Evolutionary conservation across 495 filamentous ascomycete species (phyloP).

Genomic region (Podospora pseudopauciseta): DNA sequence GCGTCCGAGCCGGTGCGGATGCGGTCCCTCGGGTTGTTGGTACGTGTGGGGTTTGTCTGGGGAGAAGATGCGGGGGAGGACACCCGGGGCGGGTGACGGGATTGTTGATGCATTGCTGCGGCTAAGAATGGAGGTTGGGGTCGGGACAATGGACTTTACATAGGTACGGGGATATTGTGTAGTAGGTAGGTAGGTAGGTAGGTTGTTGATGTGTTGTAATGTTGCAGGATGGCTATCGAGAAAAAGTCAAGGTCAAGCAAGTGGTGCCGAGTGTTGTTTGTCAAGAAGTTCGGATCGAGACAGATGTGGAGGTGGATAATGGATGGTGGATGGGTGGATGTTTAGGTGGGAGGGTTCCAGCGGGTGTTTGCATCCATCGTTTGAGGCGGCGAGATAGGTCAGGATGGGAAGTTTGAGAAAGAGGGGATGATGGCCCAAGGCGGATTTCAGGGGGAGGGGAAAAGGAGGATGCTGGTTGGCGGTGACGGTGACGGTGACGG

Average conservation of each 20-base stretch:
- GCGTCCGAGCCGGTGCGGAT: conserved; percentile 37
- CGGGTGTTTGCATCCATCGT: conserved; percentile 32
- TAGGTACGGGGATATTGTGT: conserved; percentile 17
- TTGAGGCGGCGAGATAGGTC: conserved; percentile 15
- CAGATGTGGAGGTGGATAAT: background rate
- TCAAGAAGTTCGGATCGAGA: background rate
- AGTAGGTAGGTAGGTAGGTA: background rate
- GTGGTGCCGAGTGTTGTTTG: background rate
- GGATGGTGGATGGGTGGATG: background rate
- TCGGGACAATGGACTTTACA: conserved; percentile 20
- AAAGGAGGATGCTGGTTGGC: conserved; percentile 25
- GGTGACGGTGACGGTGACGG: conserved; percentile 23
- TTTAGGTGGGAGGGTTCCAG: conserved; percentile 18
- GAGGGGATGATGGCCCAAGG: conserved; percentile 15
- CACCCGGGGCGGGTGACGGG: conserved; percentile 62
- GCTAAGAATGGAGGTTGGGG: conserved; percentile 14
- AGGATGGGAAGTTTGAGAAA: conserved; percentile 6
- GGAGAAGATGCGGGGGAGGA: conserved; percentile 64
- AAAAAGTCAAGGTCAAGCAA: background rate
- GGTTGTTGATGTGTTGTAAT: background rate
- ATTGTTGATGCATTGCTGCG: conserved; percentile 75
- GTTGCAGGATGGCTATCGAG: background rate
- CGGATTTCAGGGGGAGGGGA: background rate
- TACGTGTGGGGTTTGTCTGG: conserved; percentile 63
- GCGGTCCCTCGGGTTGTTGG: conserved; percentile 67